Evolutionary conservation across 371 early-diverging fungal species (phyloP).

Genomic region (Actinomortierella wolfii): DNA sequence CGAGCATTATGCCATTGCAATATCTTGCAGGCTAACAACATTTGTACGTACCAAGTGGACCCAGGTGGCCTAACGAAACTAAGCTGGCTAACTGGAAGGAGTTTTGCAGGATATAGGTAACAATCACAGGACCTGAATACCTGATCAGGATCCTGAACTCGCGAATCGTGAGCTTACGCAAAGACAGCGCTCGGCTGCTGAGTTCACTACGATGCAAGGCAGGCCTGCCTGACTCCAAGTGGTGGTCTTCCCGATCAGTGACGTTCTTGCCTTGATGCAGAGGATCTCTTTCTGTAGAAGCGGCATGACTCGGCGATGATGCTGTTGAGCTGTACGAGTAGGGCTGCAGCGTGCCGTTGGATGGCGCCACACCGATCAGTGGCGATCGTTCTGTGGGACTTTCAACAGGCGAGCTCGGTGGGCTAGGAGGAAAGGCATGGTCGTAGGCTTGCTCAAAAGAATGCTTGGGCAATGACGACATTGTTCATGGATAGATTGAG

Average conservation of each 20-base stretch:
- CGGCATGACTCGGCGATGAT: background rate
- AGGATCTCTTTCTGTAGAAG: no score
- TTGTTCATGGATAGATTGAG: conserved; percentile 3
- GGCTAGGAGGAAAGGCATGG: conserved; percentile 27
- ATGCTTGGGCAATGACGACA: conserved; percentile 40
- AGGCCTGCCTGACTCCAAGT: no score
- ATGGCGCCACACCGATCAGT: conserved; percentile 19
- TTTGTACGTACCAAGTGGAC: conserved; percentile 49
- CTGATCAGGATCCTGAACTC: conserved; percentile 48
- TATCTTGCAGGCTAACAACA: no score
- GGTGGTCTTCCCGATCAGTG: no score
- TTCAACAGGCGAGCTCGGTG: conserved; percentile 6
- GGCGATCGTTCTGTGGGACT: conserved; percentile 13
- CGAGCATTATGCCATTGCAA: no score
- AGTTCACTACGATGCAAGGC: no score
- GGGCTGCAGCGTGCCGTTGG: conserved; percentile 1
- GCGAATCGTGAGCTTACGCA: conserved; percentile 3
- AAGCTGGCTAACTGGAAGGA: conserved; percentile 66
- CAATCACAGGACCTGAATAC: conserved; percentile 62
- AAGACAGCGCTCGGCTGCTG: no score
- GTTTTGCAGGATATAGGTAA: conserved; percentile 68
- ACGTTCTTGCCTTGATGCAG: no score
- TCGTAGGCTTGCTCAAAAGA: conserved; percentile 32
- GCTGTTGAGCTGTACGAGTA: background rate
- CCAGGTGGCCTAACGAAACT: conserved; percentile 67